Evolutionary conservation across 306 rosid species (phyloP), one percentile per base, ranked within the genome.

Genomic region (Glycine soja): DNA sequence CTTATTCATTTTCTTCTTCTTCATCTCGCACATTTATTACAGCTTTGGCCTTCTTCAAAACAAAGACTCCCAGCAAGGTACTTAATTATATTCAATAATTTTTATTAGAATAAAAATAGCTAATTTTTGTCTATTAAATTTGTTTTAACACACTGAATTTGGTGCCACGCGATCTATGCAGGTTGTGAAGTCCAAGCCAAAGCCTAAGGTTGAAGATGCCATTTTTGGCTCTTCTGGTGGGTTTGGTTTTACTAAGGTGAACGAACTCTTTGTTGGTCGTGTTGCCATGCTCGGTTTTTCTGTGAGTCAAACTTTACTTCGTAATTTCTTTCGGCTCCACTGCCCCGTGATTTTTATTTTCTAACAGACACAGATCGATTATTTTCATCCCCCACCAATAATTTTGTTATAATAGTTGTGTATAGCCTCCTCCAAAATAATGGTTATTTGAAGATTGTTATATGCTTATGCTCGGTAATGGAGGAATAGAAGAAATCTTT

Each of bases 211-310:
- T 79, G 99, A 95, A 88, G 91, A 88, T 81, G 99, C 97, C 10
- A 4, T 95, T 51, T 92, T 95, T 78, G 99, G 97, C 15, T 92
- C 98, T 69, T 91, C 99, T 0, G 97, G 99, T 8, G 99, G 99
- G 54, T 88, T 92, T 87, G 97, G 97, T 13, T 95, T 93, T 76
- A 95, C 99, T 0, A 95, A 95, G 90, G 89, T 90, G 90, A 95
- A 93, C 52, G 98, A 95, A 84, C 98, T 95, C 72, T 95, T 95
- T 32, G 99, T 95, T 13, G 97, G 99, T 73, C 98, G 97, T 61
- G 97, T 86, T 84, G 97, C 98, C 42, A 95, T 95, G 99, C 51
- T 95, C 34, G 99, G 99, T 58, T 93, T 95, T 80, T 97, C 99
- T 0, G 99, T 93, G 65, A 95, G 97, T 86, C 14, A 46, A 46